Evolutionary conservation across 352 stramenopile genomes (phyloP), one percentile per base, ranked within the genome.

Genomic region (Phytophthora litchii): DNA sequence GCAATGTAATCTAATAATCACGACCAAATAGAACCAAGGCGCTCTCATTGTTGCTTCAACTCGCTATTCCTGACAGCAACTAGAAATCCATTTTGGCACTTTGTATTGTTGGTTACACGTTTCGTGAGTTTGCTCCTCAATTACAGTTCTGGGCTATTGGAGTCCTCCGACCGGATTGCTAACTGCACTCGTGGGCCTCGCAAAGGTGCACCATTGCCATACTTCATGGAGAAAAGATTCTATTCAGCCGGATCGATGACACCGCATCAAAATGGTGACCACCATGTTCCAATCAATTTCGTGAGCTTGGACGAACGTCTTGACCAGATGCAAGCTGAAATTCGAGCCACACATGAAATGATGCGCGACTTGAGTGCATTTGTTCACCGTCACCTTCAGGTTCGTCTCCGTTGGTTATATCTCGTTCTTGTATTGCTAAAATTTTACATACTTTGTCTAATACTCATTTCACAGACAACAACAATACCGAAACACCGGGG

Each of bases 281-380:
- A 13, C n/a, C 14, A 21, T 10, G 20, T n/a, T 32, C 34, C 35
- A 42, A 3, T 10, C 7, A 43, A 60, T 27, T 16, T 46, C 8
- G 21, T 6, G 16, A 31, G 6, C 19, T 47, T 68, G 19, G 23
- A 72, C 17, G 38, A 59, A 1, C 57, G 57, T 13, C 35, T 67
- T 11, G 57, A 72, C 10, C 37, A 67, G 23, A 66, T 70, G 56
- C 62, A 70, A 35, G 38, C 37, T 45, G 62, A 70, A 25, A 67
- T 70, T 16, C 62, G 31, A 4, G 35, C 38, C 17, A 62, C 57
- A 4, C 62, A 67, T 35, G 29, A 23, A 35, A 56, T 70, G 56
- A 62, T 70, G 44, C n/a, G 43, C 1, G 62, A 70, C 6, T 47
- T 70, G 51, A 67, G 48, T 36, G 14, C 16, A 16, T 43, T 70